Percentiles rank a stretch among this genome's conserved stretches.
phyloP scores from a whole-genome alignment of 768 basidiomycete genomes.

The Lactarius deliciosus region DNA sequence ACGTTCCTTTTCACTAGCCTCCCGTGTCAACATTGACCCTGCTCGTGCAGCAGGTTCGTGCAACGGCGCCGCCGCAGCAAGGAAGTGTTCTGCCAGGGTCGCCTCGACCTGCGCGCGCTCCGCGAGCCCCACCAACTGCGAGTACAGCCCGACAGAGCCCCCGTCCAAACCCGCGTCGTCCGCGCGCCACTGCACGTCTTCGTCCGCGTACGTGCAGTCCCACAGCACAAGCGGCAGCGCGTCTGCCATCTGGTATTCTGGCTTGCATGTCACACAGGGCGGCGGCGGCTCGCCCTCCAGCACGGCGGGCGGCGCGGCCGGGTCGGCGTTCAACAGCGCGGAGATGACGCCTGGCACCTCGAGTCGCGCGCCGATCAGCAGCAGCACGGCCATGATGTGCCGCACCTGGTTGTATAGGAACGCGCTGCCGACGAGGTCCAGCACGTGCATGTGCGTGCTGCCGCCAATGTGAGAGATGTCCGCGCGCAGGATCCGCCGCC shows the following conservation, averaged over 20 bases:
- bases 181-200: conserved; percentile 71
- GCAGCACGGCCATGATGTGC: conserved; percentile 89
- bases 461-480: conserved; percentile 52
- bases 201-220: conserved; percentile 75
- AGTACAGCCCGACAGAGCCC: conserved; percentile 30
- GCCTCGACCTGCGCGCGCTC: conserved; percentile 64
- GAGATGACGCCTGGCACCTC: conserved; percentile 71
- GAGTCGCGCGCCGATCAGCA: conserved; percentile 80
- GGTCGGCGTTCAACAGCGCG: conserved; percentile 69
- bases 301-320: conserved; percentile 32
- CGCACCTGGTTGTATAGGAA: conserved; percentile 97
- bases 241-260: conserved; percentile 93
- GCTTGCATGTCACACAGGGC: conserved; percentile 66
- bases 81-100: conserved; percentile 64
- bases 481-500: conserved; percentile 64
- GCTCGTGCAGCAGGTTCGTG: conserved; percentile 41
- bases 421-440: conserved; percentile 84
- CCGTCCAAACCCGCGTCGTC: conserved; percentile 43
- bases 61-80: conserved; percentile 51
- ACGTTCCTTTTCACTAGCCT: conserved; percentile 32
- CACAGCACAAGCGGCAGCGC: conserved; percentile 88
- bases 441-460: conserved; percentile 51
- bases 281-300: conserved; percentile 36
- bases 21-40: conserved; percentile 42
- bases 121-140: conserved; percentile 33